phyloP scores from a whole-genome alignment of 192 early-diverging fungal species.

The Gonapodya sp. region DNA sequence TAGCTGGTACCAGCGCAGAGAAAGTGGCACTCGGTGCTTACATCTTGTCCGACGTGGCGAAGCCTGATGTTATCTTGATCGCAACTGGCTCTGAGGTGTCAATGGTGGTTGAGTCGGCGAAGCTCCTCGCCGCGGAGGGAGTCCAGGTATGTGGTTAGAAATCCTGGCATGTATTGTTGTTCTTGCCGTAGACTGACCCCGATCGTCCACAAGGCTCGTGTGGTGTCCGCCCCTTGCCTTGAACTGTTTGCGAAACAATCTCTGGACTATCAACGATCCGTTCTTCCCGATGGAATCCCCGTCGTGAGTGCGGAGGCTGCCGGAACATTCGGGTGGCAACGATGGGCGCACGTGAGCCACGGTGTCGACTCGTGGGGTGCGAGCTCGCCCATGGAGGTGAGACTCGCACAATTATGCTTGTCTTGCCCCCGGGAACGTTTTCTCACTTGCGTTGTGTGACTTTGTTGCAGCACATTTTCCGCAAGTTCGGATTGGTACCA shows the following conservation, averaged over 20 bases:
- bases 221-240: constrained; percentile 91
- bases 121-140: constrained; percentile 41
- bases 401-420: background rate
- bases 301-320: constrained; percentile 83
- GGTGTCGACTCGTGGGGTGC: constrained; percentile 86
- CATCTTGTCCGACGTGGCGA: constrained; percentile 57
- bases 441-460: constrained; percentile 10
- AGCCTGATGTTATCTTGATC: constrained; percentile 51
- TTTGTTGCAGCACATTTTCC: constrained; percentile 51
- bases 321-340: constrained; percentile 79
- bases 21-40: constrained; percentile 36
- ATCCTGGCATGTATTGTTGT: background rate
- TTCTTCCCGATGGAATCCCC: constrained; percentile 71
- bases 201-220: constrained; percentile 44
- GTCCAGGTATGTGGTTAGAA: constrained; percentile 12
- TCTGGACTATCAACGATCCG: constrained; percentile 63
- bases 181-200: constrained; percentile 18
- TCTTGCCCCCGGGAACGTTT: no score
- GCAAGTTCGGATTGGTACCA: constrained; percentile 71
- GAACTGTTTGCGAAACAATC: constrained; percentile 81
- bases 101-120: constrained; percentile 77
- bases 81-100: constrained; percentile 90
- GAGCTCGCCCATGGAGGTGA: constrained; percentile 57
- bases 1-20: constrained; percentile 74
- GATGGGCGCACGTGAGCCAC: constrained; percentile 78